These are phyloP conservation scores for Beauveria scarabaeidicola DNA, from an alignment of 2,329 filamentous ascomycete species.

Conservation along the genomic window DNA sequence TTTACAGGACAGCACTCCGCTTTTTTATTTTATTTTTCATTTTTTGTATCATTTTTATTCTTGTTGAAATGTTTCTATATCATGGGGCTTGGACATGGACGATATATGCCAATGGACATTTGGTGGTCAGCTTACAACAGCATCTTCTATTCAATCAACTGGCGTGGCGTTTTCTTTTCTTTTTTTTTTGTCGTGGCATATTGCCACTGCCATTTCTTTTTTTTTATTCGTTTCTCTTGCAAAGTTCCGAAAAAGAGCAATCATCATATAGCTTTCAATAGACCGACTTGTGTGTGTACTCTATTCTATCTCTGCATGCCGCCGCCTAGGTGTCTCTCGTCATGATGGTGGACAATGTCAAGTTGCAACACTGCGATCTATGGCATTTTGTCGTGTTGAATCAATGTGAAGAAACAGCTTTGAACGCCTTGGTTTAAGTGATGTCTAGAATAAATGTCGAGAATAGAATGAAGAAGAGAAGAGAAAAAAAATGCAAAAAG, in stretches of 20 bases:
- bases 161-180: conserved; percentile 3
- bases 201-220: background rate
- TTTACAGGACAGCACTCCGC: conserved; percentile 12
- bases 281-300: background rate
- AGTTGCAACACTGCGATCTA: background rate
- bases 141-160: conserved; percentile 1
- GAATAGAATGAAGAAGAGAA: background rate
- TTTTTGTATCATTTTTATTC: conserved; percentile 5
- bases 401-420: too few species aligned
- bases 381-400: too few species aligned
- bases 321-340: background rate
- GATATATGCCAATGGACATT: conserved; percentile 10
- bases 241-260: background rate
- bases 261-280: background rate
- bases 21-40: conserved; percentile 11
- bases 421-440: too few species aligned
- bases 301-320: too few species aligned
- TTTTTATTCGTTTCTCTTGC: background rate
- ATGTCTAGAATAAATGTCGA: background rate
- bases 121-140: conserved; percentile 6
- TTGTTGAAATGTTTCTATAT: background rate
- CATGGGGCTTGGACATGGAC: conserved; percentile 4
- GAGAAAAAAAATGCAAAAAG: background rate
- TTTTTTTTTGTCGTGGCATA: background rate
- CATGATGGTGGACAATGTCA: background rate